These are phyloP conservation scores for Pochonia chlamydosporia DNA, from an alignment of 2,329 filamentous ascomycete genomes.

Conservation along the genomic window DNA sequence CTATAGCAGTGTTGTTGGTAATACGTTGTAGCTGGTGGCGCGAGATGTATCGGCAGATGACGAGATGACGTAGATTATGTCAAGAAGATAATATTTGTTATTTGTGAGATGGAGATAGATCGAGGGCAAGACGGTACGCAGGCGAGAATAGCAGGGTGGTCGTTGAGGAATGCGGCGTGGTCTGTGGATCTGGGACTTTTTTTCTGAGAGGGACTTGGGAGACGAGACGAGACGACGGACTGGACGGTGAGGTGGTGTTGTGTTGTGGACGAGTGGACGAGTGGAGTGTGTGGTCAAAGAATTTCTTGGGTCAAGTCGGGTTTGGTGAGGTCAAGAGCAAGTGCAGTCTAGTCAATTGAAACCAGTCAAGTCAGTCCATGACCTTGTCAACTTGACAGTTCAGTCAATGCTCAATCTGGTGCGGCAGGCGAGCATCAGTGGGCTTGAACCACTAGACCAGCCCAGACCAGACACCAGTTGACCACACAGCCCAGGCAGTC, in stretches of 20 bases:
- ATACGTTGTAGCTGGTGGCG: constrained; percentile 1
- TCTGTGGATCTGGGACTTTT: constrained; percentile 5
- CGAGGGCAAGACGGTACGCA: not conserved
- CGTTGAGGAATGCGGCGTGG: constrained; percentile 2
- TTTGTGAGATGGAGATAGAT: not conserved
- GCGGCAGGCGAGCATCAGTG: no score
- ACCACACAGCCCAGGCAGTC: no score
- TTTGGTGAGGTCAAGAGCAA: no score
- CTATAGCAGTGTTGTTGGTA: not conserved
- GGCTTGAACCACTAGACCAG: no score
- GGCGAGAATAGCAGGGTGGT: not conserved
- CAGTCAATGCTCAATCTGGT: no score
- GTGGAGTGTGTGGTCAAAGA: no score
- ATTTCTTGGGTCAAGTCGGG: not conserved
- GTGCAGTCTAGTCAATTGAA: no score
- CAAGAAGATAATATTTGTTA: not conserved
- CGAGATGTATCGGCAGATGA: not conserved
- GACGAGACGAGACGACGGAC: constrained; percentile 2
- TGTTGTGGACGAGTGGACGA: not conserved
- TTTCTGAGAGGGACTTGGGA: not conserved
- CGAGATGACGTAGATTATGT: constrained; percentile 4
- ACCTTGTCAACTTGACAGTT: no score
- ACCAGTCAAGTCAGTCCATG: no score
- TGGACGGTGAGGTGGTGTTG: constrained; percentile 5
- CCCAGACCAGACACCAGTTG: no score